Conservation (phyloP, 2,329 filamentous ascomycete genomes). For the Chalaropsis ovoidea region DNA sequence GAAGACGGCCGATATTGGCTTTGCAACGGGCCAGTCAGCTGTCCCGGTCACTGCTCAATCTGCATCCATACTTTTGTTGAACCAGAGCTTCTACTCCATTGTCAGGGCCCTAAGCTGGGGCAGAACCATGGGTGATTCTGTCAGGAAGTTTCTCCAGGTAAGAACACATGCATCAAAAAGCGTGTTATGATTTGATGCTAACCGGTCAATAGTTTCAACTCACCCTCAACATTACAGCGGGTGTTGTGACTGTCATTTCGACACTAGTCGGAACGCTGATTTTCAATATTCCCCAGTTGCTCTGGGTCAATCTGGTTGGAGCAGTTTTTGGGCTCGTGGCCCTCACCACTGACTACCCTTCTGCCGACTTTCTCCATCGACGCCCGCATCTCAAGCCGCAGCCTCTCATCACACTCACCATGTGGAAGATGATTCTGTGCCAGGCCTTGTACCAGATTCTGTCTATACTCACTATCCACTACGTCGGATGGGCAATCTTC, state of each 20-base stretch:
- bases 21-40: conserved; percentile 57
- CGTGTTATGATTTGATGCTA: neutral
- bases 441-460: conserved; percentile 51
- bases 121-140: conserved; percentile 52
- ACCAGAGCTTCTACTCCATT: conserved; percentile 54
- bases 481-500: conserved; percentile 48
- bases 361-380: conserved; percentile 28
- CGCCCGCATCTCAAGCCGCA: conserved; percentile 51
- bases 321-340: conserved; percentile 49
- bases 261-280: conserved; percentile 45
- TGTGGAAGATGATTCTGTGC: conserved; percentile 59
- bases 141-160: conserved; percentile 53
- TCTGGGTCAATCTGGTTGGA: conserved; percentile 55
- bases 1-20: conserved; percentile 56
- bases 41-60: conserved; percentile 56
- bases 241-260: conserved; percentile 48
- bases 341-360: conserved; percentile 35
- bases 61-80: conserved; percentile 51
- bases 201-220: conserved; percentile 40
- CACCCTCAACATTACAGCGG: conserved; percentile 53
- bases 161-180: neutral
- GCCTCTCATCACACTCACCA: conserved; percentile 59
- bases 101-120: conserved; percentile 54
- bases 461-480: conserved; percentile 51
- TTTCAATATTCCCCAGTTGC: conserved; percentile 47